These are phyloP conservation scores for Terfezia boudieri DNA, from an alignment of 495 filamentous ascomycete species.

Conservation along the genomic window DNA sequence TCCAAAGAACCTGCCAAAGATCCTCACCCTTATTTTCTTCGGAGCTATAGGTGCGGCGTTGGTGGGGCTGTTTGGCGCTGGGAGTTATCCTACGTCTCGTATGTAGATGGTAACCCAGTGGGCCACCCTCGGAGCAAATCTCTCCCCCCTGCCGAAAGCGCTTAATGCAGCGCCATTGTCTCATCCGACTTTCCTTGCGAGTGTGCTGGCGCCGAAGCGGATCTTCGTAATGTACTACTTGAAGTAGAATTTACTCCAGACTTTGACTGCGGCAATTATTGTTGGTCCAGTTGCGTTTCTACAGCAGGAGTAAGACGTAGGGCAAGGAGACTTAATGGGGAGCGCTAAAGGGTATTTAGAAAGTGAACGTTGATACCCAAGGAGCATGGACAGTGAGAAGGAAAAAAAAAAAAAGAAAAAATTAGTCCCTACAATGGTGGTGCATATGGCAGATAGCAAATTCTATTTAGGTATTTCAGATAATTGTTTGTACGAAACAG, in stretches of 20 bases:
- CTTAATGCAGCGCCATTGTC: constrained; percentile 49
- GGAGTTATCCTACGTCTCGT: not conserved
- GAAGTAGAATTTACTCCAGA: constrained; percentile 85
- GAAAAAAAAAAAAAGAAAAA: no score
- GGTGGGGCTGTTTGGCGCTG: no score
- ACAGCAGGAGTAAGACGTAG: constrained; percentile 90
- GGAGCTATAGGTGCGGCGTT: no score
- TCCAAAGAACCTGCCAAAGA: no score
- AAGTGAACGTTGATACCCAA: no score
- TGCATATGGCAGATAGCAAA: no score
- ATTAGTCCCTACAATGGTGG: no score
- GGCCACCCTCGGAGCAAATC: constrained; percentile 62
- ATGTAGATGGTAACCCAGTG: constrained; percentile 30
- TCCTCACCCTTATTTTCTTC: no score
- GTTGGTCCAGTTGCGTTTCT: constrained; percentile 48
- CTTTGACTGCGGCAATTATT: constrained; percentile 45
- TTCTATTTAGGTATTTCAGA: no score
- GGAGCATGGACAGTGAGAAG: no score
- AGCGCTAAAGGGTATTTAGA: constrained; percentile 29
- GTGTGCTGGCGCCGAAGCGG: constrained; percentile 63
- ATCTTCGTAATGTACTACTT: constrained; percentile 92
- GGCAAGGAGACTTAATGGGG: constrained; percentile 58
- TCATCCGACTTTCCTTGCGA: constrained; percentile 63
- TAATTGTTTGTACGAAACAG: no score
- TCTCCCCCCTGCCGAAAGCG: constrained; percentile 55